A percentile compares a stretch with the other conserved stretches of the same genome.
Conservation (phyloP, 352 stramenopile species). For the Phytopythium delawarense region DNA sequence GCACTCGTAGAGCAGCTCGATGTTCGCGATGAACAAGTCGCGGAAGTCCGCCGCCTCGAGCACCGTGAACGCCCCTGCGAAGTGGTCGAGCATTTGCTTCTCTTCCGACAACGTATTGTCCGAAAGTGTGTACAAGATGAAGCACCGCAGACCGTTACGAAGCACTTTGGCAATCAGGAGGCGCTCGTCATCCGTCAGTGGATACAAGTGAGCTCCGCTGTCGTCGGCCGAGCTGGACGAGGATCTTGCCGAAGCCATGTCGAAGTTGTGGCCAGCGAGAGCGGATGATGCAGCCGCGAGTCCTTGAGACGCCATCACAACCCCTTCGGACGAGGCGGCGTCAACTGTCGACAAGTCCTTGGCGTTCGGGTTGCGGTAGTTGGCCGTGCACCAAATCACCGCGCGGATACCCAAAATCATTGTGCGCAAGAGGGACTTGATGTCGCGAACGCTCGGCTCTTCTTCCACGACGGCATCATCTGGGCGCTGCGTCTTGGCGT, state of each 20-base stretch:
- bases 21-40: slow-evolving; percentile 87
- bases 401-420: slow-evolving; percentile 98
- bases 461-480: slow-evolving; percentile 65
- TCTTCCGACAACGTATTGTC: slow-evolving; percentile 86
- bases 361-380: slow-evolving; percentile 87
- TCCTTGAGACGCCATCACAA: slow-evolving; percentile 17
- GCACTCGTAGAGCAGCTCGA: slow-evolving; percentile 88
- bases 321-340: slow-evolving; percentile 33
- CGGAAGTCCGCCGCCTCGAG: slow-evolving; percentile 94
- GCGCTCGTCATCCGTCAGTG: slow-evolving; percentile 91
- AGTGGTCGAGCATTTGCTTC: slow-evolving; percentile 96
- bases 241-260: neutral
- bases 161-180: slow-evolving; percentile 94
- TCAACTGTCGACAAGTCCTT: slow-evolving; percentile 83
- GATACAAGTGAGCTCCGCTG: slow-evolving; percentile 53
- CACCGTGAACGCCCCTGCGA: slow-evolving; percentile 95
- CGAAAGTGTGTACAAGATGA: slow-evolving; percentile 91
- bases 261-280: neutral
- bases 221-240: slow-evolving; percentile 11
- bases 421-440: slow-evolving; percentile 93
- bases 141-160: slow-evolving; percentile 89
- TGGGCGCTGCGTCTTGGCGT: slow-evolving; percentile 40
- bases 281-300: slow-evolving; percentile 6
- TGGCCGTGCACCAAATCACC: slow-evolving; percentile 97
- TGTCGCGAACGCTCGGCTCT: slow-evolving; percentile 80